Evolutionary conservation across 805 yeast genomes (phyloP).

Genomic region (Yarrowia bubula): DNA sequence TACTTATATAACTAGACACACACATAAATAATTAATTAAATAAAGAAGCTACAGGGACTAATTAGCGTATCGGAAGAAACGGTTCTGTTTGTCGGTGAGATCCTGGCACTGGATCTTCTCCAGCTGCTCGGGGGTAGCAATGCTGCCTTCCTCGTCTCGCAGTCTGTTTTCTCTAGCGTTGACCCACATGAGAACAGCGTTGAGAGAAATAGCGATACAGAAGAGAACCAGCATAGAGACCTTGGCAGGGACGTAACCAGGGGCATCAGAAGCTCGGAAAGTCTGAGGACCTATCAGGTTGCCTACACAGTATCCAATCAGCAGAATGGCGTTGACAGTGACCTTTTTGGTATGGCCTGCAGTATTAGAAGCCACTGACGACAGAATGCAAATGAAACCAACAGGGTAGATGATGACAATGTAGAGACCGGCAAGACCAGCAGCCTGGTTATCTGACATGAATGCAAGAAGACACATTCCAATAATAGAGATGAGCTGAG

Average conservation of each 20-base stretch:
- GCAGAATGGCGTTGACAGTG: constrained; percentile 1
- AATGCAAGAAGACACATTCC: neutral
- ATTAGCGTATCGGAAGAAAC: neutral
- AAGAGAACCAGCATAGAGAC: neutral
- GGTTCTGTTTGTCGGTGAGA: constrained; percentile 2
- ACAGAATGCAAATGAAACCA: constrained; percentile 4
- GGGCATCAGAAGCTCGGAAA: neutral
- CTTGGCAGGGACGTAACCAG: neutral
- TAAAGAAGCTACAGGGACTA: neutral
- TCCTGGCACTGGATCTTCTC: neutral
- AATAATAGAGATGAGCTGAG: neutral
- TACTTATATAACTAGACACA: no score
- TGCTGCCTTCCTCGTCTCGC: neutral
- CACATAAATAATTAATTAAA: neutral
- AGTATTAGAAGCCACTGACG: constrained; percentile 6
- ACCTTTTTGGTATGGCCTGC: constrained; percentile 7
- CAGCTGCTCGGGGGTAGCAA: neutral
- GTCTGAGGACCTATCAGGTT: constrained; percentile 1
- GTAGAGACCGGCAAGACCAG: neutral
- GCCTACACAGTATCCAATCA: neutral
- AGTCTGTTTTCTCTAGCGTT: neutral
- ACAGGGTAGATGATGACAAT: constrained; percentile 8
- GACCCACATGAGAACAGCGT: neutral
- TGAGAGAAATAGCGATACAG: neutral
- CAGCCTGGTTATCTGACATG: neutral